Evolutionary conservation across 2,329 filamentous ascomycete species (phyloP), one percentile per base, ranked within the genome.

Genomic region (Aspergillus sp.): DNA sequence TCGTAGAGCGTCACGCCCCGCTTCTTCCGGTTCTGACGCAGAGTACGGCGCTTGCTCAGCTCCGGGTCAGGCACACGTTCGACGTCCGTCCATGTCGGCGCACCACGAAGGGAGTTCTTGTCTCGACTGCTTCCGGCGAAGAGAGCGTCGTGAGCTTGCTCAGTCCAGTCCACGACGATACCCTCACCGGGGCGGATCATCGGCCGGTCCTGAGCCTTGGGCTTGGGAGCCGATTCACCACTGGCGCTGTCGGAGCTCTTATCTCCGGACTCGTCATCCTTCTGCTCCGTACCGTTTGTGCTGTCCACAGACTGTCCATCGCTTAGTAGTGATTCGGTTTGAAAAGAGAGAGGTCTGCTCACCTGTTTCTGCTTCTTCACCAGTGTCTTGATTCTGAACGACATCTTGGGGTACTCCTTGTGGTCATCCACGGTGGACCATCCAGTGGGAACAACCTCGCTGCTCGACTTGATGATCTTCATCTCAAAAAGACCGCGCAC

Each of bases 161-260:
- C 80, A 47, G 82, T 85, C 93, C 94, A 99, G 68, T 98, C 93
- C 10, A 97, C 85, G 5, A 98, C 82, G 51, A 99, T 87, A 23
- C 87, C 91, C 75, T 99, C 95, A 54, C 91, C 89, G 25, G 94
- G 84, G 38, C 90, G 87, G 65, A 98, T 84, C 43, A 96, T 79
- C 0, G 89, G 87, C 3, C 85, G 32, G 32, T 36, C 32, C 32
- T 36, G 86, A 15, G 84, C 82, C 64, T 55, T 61, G 23, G 52
- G 47, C 10, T 51, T 57, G 8, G 63, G 58, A 41, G 69, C 73
- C 3, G 72, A 70, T 25, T 69, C 74, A 13, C 38, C 38, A 4
- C 9, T 45, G 19, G 39, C 23, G 41, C 65, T 73, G 25, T 69
- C 64, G 5, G 66, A 65, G 23, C 62, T 65, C n/a, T 60, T 21